These are phyloP conservation scores for Yamadazyma mexicana DNA, from an alignment of 1,139 yeast genomes.

Conservation along the genomic window DNA sequence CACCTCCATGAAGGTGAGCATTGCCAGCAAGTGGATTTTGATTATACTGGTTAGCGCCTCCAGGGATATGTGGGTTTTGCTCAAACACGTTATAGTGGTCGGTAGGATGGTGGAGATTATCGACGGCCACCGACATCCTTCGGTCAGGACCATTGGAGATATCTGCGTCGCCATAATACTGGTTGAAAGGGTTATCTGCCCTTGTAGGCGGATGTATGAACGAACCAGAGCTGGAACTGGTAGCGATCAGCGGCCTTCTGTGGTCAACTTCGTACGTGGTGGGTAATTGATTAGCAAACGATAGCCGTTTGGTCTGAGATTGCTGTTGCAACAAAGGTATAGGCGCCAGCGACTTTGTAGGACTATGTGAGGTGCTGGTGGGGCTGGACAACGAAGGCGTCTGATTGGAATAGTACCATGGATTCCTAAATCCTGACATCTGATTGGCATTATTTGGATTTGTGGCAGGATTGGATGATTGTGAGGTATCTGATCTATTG, in stretches of 20 bases:
- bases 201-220: conserved; percentile 47
- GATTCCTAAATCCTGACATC: conserved; percentile 40
- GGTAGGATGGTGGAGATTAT: conserved; percentile 14
- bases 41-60: not conserved
- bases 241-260: conserved; percentile 13
- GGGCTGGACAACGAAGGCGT: conserved; percentile 23
- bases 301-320: conserved; percentile 36
- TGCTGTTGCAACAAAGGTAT: conserved; percentile 24
- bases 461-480: conserved; percentile 9
- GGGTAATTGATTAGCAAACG: conserved; percentile 49
- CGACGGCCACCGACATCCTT: conserved; percentile 47
- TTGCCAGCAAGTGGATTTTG: conserved; percentile 3
- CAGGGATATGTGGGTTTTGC: not conserved
- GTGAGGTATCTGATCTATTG: conserved; percentile 9
- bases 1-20: conserved; percentile 7
- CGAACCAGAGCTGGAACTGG: conserved; percentile 7
- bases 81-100: conserved; percentile 11
- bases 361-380: conserved; percentile 17
- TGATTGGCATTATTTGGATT: conserved; percentile 3
- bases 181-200: conserved; percentile 50
- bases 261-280: conserved; percentile 49
- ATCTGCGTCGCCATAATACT: conserved; percentile 44
- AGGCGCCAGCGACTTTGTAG: conserved; percentile 26
- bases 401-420: conserved; percentile 40
- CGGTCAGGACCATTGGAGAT: conserved; percentile 33